A percentile compares a stretch with the other conserved stretches of the same genome.
Evolutionary conservation across 2,329 filamentous ascomycete genomes (phyloP).

Genomic region (Hypoxylon sp.): DNA sequence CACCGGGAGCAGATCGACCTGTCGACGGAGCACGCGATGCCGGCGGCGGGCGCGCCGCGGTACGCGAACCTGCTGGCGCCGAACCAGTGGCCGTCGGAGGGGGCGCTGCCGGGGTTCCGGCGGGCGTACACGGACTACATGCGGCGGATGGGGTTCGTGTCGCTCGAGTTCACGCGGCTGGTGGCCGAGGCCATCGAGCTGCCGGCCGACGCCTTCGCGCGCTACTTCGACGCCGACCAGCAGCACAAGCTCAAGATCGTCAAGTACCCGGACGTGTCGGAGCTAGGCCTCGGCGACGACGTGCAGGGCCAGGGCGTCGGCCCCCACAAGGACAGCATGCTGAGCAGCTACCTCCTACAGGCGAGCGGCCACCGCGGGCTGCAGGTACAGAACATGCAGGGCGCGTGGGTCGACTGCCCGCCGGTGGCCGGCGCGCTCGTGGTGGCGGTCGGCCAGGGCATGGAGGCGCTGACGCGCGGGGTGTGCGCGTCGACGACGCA

Average conservation of each 20-base stretch:
- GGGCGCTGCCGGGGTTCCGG: slow-evolving; percentile 72
- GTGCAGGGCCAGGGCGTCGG: slow-evolving; percentile 69
- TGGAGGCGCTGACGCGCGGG: slow-evolving; percentile 84
- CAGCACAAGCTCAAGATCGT: slow-evolving; percentile 93
- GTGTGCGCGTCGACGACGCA: slow-evolving; percentile 86
- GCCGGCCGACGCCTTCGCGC: slow-evolving; percentile 72
- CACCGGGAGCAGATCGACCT: slow-evolving; percentile 89
- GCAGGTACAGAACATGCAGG: slow-evolving; percentile 81
- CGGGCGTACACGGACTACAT: slow-evolving; percentile 78
- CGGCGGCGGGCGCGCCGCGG: slow-evolving; percentile 66
- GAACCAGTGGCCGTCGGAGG: slow-evolving; percentile 77
- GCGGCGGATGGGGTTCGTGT: slow-evolving; percentile 74
- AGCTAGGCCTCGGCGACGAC: slow-evolving; percentile 57
- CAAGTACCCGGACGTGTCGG: slow-evolving; percentile 78
- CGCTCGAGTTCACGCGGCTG: slow-evolving; percentile 76
- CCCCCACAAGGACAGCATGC: slow-evolving; percentile 86
- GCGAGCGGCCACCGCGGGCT: slow-evolving; percentile 77
- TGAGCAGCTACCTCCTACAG: slow-evolving; percentile 82
- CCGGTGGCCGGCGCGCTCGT: slow-evolving; percentile 80
- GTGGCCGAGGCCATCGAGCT: slow-evolving; percentile 86
- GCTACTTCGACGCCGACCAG: slow-evolving; percentile 76
- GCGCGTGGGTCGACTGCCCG: slow-evolving; percentile 83
- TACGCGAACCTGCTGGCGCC: slow-evolving; percentile 81
- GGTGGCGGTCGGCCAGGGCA: slow-evolving; percentile 85
- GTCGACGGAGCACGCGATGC: slow-evolving; percentile 77